Evolutionary conservation across 306 rosid genomes (phyloP), one percentile per base, ranked within the genome.

Genomic region (Rubus idaeus): DNA sequence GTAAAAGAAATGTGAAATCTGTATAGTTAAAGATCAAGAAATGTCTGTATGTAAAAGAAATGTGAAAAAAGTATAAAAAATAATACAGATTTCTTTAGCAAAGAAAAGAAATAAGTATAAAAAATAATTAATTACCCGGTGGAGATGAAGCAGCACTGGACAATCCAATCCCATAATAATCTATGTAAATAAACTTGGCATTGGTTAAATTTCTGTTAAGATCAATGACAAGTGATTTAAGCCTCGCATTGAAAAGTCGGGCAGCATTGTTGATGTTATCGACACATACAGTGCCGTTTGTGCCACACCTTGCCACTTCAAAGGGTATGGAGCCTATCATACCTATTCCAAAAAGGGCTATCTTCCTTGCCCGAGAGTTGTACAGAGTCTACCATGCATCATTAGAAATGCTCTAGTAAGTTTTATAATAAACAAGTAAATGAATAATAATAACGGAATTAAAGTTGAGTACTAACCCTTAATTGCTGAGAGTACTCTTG

Each of bases 111-210:
- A 8, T 42, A 42, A 42, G 46, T 20, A 9, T 12, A 7, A 60
- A 12, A 60, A 2, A 11, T 3, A 11, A 26, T 23, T 10, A 26
- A 60, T 61, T 61, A 61, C 67, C 67, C 1, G n/a, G 67, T 17
- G 26, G 30, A 70, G 61, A 70, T 17, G 47, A 9, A 50, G 30
- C 41, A 35, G 26, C 62, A 70, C 47, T 10, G 26, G 75, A 51
- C 37, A 2, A 9, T 39, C 37, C 62, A 52, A 71, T 62, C 11
- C 46, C 70, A 11, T 75, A 65, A 18, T 10, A 20, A 47, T 89
- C 70, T 64, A 83, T 44, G 35, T 65, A 86, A 70, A 76, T 77
- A n/a, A 70, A 84, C 45, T 78, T 83, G 12, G 90, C 83, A 5
- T 6, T 5, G 23, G 50, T 20, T 26, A 41, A 26, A 5, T 39